Evolutionary conservation across 176 grass and related monocot species (phyloP).

Genomic region (Triticum aestivum): IWGSC_CS_RefSeq_v2.1 NC_057801.1:572098476-572098975

Average conservation of each 20-base stretch:
- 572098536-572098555: neutral
- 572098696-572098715: conserved; percentile 70
- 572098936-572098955: conserved; percentile 5
- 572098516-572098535: neutral
- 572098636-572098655: neutral
- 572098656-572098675: neutral
- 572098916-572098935: neutral
- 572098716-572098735: conserved; percentile 93
- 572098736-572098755: conserved; percentile 99
- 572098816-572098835: conserved; percentile 86
- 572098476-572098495: conserved; percentile 83
- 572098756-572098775: conserved; percentile 94
- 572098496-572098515: neutral
- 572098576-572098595: neutral
- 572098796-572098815: conserved; percentile 94
- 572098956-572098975: neutral
- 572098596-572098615: conserved; percentile 12
- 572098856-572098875: neutral
- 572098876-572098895: neutral
- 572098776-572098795: conserved; percentile 86
- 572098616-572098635: neutral
- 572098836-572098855: neutral
- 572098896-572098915: neutral
- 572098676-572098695: conserved; percentile 6
- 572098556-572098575: neutral